Evolutionary conservation across 768 basidiomycete species (phyloP), one percentile per base, ranked within the genome.

Genomic region (Tylopilus intermedius): DNA sequence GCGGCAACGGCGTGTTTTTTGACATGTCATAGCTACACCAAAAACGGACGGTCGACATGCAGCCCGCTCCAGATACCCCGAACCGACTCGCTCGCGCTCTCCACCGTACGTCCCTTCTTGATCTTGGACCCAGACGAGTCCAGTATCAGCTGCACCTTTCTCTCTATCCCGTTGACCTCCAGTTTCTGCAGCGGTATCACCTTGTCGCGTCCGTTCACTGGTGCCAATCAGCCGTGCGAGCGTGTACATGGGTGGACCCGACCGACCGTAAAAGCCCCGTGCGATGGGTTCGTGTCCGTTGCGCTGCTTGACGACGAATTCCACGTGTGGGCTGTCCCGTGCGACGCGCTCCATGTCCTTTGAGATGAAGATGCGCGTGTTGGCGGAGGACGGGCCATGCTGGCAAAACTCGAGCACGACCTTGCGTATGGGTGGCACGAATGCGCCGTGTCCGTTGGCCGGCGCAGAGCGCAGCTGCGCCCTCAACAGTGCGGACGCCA

Each of bases 51-150:
- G 61, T 83, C 80, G 58, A 87, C 87, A 61, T 94, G 92, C 56
- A 94, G 71, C 18, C 91, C 90, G 65, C 86, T 88, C 91, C 90
- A 94, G 58, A 94, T 89, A 49, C 92, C 92, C 67, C 92, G 83
- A 9, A 88, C 77, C 15, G 89, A 79, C 72, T 90, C 88, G 46
- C 86, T 83, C 27, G 79, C 81, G 63, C 87, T 90, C 74, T 89
- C 83, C 27, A 95, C 86, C 15, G 79, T 76, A 54, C 81, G 70
- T 0, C 64, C 62, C 44, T 74, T 79, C 67, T 83, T 84, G 52
- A 94, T 92, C 71, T 90, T 89, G 42, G 85, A 81, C 22, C 93
- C 93, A 6, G 90, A 92, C 32, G 92, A 82, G 68, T 92, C 90
- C 45, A 95, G 81, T 38, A 94, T 74, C 27, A 95, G 80, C 58